phyloP scores from a whole-genome alignment of 768 basidiomycete genomes.

The Naganishia randhawae region DNA sequence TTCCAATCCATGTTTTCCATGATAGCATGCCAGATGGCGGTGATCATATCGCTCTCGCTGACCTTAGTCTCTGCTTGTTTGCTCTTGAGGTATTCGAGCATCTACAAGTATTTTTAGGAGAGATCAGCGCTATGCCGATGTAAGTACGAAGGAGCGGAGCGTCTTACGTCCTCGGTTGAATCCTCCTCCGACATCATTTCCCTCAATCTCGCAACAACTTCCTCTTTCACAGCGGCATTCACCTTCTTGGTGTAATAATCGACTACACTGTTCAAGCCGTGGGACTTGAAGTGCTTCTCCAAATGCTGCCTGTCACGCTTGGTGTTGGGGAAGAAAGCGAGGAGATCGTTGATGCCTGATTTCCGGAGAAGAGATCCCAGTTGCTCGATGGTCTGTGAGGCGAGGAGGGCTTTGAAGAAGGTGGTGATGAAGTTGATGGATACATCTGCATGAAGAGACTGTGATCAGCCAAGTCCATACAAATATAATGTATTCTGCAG shows the following conservation, averaged over 20 bases:
- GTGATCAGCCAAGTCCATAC: not conserved
- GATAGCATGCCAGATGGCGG: slow-evolving; percentile 88
- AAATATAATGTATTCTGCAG: slow-evolving; percentile 2
- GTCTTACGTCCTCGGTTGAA: slow-evolving; percentile 62
- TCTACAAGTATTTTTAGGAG: slow-evolving; percentile 53
- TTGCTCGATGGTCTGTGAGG: slow-evolving; percentile 82
- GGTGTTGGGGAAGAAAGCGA: slow-evolving; percentile 80
- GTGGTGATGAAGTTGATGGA: slow-evolving; percentile 70
- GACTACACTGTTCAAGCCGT: slow-evolving; percentile 71
- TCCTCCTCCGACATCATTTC: slow-evolving; percentile 59
- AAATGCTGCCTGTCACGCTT: slow-evolving; percentile 70
- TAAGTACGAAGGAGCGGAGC: not conserved
- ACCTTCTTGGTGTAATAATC: slow-evolving; percentile 96
- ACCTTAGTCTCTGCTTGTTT: slow-evolving; percentile 76
- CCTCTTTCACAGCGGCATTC: slow-evolving; percentile 73
- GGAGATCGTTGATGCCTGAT: slow-evolving; percentile 72
- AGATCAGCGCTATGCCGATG: not conserved
- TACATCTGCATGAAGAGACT: slow-evolving; percentile 62
- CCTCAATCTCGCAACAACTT: slow-evolving; percentile 65
- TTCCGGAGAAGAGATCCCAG: slow-evolving; percentile 75
- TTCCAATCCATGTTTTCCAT: slow-evolving; percentile 84
- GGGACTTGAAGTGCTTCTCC: slow-evolving; percentile 81
- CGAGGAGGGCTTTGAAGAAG: slow-evolving; percentile 75
- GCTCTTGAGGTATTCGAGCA: slow-evolving; percentile 67
- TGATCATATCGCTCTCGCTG: slow-evolving; percentile 75